These are phyloP conservation scores for Naganishia friedmannii DNA, from an alignment of 768 basidiomycete species.

Conservation along the genomic window DNA sequence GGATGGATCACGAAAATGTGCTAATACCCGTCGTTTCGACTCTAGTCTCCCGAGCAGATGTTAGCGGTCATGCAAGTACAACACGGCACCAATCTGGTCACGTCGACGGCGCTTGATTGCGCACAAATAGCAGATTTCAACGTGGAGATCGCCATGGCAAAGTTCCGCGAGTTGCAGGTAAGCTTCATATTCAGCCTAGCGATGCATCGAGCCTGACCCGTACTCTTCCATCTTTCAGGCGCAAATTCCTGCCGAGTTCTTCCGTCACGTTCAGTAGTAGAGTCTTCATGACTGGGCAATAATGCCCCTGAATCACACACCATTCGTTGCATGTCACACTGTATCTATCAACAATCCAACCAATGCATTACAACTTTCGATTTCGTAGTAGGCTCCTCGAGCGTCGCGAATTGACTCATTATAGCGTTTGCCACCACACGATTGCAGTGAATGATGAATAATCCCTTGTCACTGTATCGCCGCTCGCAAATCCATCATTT, in stretches of 20 bases:
- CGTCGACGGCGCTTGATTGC: slow-evolving; percentile 77
- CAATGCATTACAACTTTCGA: slow-evolving; percentile 24
- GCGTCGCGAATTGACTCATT: slow-evolving; percentile 12
- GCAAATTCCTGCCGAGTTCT: slow-evolving; percentile 14
- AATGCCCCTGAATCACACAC: not conserved
- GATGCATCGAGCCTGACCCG: not conserved
- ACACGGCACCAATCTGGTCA: slow-evolving; percentile 72
- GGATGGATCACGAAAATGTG: not conserved
- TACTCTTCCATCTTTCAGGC: not conserved
- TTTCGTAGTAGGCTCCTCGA: slow-evolving; percentile 4
- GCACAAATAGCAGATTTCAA: slow-evolving; percentile 82
- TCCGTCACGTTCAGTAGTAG: slow-evolving; percentile 5
- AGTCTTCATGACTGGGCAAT: not conserved
- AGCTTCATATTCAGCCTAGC: slow-evolving; percentile 7
- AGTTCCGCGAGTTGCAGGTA: slow-evolving; percentile 73
- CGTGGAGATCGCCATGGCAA: slow-evolving; percentile 69
- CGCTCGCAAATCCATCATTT: not conserved
- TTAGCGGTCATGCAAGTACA: slow-evolving; percentile 66
- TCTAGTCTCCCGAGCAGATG: slow-evolving; percentile 70
- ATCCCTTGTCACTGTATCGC: not conserved
- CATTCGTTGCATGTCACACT: not conserved
- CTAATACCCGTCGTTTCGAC: slow-evolving; percentile 31
- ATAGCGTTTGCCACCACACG: not conserved
- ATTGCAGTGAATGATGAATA: not conserved
- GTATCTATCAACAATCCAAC: slow-evolving; percentile 14